Evolutionary conservation across 106 monocot genomes (phyloP).

Genomic region (Dendrobium nobile): DNA sequence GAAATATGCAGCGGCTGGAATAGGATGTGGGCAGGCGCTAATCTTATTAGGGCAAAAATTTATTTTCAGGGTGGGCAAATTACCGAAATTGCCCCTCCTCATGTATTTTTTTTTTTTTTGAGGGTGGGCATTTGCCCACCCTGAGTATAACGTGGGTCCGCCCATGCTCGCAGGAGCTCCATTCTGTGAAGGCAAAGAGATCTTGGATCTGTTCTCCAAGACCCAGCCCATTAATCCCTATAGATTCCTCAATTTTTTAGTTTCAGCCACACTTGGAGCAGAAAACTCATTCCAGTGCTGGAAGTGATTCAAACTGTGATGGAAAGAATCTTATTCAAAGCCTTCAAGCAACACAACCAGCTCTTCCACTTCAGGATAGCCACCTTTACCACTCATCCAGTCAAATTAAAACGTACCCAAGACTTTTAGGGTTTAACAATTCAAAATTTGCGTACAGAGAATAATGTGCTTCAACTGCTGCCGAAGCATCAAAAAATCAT

Average conservation of each 20-base stretch:
- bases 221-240: constrained; percentile 2
- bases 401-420: constrained; percentile 6
- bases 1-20: too few species aligned
- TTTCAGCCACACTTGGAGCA: background rate
- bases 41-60: too few species aligned
- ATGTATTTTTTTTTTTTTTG: too few species aligned
- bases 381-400: constrained; percentile 13
- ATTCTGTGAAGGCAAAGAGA: background rate
- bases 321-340: background rate
- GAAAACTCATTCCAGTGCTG: constrained; percentile 10
- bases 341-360: background rate
- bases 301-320: background rate
- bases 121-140: too few species aligned
- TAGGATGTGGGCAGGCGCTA: too few species aligned
- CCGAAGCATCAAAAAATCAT: constrained; percentile 51
- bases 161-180: too few species aligned
- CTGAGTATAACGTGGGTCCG: too few species aligned
- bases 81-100: too few species aligned
- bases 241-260: background rate
- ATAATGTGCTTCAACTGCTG: constrained; percentile 6
- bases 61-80: too few species aligned
- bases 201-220: constrained; percentile 1
- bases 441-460: too few species aligned
- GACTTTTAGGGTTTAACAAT: background rate
- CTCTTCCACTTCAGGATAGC: constrained; percentile 14